Conservation (phyloP, 2,329 filamentous ascomycete species). For the Trichoderma polysporum region DNA sequence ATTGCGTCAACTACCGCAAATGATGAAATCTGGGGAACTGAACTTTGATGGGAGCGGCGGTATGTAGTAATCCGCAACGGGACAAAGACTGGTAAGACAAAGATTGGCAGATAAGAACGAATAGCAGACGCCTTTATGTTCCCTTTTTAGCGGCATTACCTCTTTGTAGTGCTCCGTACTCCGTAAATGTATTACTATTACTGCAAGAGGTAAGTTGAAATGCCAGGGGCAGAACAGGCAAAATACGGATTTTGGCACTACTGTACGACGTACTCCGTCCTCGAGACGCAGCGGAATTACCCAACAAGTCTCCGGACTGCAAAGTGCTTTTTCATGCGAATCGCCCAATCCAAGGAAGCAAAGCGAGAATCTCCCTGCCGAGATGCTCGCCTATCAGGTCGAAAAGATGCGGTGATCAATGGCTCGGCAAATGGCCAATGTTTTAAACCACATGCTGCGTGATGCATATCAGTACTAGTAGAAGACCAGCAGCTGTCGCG, state of each 20-base stretch:
- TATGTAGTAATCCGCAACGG: background rate
- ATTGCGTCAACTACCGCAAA: slow-evolving; percentile 18
- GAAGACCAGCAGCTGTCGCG: background rate
- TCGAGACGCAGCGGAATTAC: background rate
- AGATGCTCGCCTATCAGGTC: background rate
- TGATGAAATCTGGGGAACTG: slow-evolving; percentile 2
- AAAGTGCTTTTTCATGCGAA: background rate
- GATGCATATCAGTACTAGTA: background rate
- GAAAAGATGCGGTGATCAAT: background rate
- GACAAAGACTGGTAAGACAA: background rate
- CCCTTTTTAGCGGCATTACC: background rate
- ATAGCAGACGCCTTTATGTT: background rate
- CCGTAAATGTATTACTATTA: too few relatives aligned
- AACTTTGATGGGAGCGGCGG: slow-evolving; percentile 1
- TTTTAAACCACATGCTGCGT: background rate
- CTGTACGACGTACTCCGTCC: background rate
- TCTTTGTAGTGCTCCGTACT: background rate
- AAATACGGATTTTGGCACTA: background rate
- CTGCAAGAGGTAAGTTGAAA: background rate
- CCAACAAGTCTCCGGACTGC: background rate
- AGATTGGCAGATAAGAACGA: background rate
- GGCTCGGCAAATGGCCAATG: background rate
- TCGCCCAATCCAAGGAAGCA: background rate
- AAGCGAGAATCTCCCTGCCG: background rate
- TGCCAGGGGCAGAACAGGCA: background rate